Percentiles rank a stretch among this genome's conserved stretches.
Conservation (phyloP, 192 early-diverging fungal genomes). For the Phycomyces blakesleeanus region DNA sequence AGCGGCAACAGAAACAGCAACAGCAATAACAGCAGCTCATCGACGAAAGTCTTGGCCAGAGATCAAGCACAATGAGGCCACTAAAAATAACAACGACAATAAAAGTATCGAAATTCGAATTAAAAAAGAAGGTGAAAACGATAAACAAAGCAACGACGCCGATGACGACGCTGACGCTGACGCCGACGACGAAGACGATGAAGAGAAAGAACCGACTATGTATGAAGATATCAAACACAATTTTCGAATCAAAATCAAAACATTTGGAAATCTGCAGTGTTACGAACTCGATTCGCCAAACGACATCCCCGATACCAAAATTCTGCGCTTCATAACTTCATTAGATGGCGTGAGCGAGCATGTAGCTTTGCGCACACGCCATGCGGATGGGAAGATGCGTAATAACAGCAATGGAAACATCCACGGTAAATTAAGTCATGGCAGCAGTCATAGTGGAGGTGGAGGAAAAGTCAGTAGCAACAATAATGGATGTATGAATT, state of each 20-base stretch:
- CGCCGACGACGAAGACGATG: constrained; percentile 23
- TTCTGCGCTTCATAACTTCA: constrained; percentile 26
- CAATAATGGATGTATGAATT: no score
- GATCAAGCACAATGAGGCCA: background rate
- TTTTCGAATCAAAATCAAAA: constrained; percentile 13
- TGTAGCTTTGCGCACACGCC: constrained; percentile 23
- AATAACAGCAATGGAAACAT: no score
- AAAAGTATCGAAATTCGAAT: no score
- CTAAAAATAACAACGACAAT: no score
- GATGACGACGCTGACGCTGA: constrained; percentile 26
- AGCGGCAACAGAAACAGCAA: no score
- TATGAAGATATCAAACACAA: background rate
- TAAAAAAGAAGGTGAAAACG: no score
- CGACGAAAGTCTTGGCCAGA: background rate
- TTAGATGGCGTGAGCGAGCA: constrained; percentile 23
- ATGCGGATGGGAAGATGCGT: constrained; percentile 18
- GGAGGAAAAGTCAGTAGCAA: no score
- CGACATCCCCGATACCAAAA: constrained; percentile 26
- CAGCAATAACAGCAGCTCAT: no score
- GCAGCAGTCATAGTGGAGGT: no score
- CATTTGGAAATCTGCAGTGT: constrained; percentile 19
- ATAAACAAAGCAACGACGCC: constrained; percentile 27
- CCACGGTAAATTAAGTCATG: no score
- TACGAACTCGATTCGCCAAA: constrained; percentile 30
- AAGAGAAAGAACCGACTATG: constrained; percentile 23